These are phyloP conservation scores for Vigna angularis DNA, from an alignment of 306 rosid species.

Conservation along the genomic window DNA sequence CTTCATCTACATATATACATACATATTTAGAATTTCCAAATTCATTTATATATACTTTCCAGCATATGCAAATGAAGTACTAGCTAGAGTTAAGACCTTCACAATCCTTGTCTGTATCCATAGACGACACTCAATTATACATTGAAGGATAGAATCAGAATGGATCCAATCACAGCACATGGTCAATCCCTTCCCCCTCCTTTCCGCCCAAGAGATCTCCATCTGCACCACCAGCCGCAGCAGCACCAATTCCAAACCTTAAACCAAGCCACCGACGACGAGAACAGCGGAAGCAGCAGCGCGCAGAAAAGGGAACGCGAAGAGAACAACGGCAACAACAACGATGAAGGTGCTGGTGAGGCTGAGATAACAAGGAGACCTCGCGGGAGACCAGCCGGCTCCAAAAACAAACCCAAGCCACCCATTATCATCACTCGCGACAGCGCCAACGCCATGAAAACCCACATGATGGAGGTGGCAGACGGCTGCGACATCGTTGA, in stretches of 20 bases:
- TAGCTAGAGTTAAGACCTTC: neutral
- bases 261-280: slow-evolving; percentile 67
- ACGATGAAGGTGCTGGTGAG: slow-evolving; percentile 47
- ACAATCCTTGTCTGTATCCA: neutral
- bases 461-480: slow-evolving; percentile 84
- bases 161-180: slow-evolving; percentile 61
- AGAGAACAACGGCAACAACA: slow-evolving; percentile 49
- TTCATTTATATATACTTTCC: neutral
- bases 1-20: neutral
- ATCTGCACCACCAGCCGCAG: slow-evolving; percentile 50
- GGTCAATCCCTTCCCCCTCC: slow-evolving; percentile 89
- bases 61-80: slow-evolving; percentile 26
- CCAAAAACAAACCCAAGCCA: slow-evolving; percentile 85
- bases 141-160: slow-evolving; percentile 7
- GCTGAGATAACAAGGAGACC: slow-evolving; percentile 70
- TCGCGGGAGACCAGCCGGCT: slow-evolving; percentile 83
- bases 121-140: neutral
- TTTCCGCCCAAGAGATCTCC: slow-evolving; percentile 77
- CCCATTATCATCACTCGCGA: slow-evolving; percentile 85
- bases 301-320: slow-evolving; percentile 68
- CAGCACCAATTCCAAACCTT: slow-evolving; percentile 57
- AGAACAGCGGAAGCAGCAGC: slow-evolving; percentile 72
- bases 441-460: slow-evolving; percentile 82
- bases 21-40: neutral
- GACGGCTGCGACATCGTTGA: slow-evolving; percentile 81